A percentile compares a stretch with the other conserved stretches of the same genome.
Evolutionary conservation across 352 stramenopile species (phyloP).

Genomic region (Saprolegnia parasitica): DNA sequence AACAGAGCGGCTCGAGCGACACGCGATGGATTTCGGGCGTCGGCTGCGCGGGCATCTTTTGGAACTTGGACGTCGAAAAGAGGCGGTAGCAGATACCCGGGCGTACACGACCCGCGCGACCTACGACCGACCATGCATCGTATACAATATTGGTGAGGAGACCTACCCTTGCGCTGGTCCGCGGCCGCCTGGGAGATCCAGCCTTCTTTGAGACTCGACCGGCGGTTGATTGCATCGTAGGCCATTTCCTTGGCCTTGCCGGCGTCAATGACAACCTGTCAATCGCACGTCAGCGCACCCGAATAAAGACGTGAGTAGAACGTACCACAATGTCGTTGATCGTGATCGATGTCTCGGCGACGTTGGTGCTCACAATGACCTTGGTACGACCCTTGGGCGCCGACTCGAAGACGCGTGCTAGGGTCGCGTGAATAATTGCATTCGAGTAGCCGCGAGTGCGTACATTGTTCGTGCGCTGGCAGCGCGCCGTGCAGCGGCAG

Average conservation of each 20-base stretch:
- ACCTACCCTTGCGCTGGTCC: constrained; percentile 64
- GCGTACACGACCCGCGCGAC: constrained; percentile 74
- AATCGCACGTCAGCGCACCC: background rate
- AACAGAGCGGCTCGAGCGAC: constrained; percentile 77
- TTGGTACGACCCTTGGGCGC: constrained; percentile 65
- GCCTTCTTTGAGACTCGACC: constrained; percentile 74
- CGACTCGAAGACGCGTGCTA: constrained; percentile 59
- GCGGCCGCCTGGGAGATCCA: constrained; percentile 77
- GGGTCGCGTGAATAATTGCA: background rate
- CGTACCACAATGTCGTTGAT: constrained; percentile 79
- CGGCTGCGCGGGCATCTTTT: constrained; percentile 60
- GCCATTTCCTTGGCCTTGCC: constrained; percentile 87
- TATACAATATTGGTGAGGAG: background rate
- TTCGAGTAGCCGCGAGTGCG: background rate
- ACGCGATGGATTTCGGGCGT: constrained; percentile 85
- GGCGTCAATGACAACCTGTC: constrained; percentile 74
- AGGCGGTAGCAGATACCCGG: constrained; percentile 73
- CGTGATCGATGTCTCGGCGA: constrained; percentile 87
- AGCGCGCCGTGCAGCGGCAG: constrained; percentile 74
- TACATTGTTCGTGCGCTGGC: constrained; percentile 56
- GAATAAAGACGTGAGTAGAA: background rate
- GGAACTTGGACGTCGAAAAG: constrained; percentile 61
- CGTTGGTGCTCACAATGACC: constrained; percentile 84
- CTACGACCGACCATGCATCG: constrained; percentile 1
- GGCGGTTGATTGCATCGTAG: constrained; percentile 64